Percentiles rank a stretch among this genome's conserved stretches.
phyloP scores from a whole-genome alignment of 352 stramenopile species.

The Phytophthora constricta region DNA sequence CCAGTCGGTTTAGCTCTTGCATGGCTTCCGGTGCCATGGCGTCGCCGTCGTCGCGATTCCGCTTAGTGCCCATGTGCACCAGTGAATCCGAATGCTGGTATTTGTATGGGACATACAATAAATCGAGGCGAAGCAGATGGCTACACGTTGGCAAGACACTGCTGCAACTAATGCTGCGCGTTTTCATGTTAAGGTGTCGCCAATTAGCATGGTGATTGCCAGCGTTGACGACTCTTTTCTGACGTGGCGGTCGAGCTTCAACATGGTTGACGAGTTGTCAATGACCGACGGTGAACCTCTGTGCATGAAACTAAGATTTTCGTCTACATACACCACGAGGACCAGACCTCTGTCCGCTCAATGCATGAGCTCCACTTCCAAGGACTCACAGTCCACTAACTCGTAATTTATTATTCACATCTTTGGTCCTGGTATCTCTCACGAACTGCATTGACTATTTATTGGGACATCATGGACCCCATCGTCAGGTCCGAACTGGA shows the following conservation, averaged over 20 bases:
- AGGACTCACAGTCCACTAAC: conserved; percentile 11
- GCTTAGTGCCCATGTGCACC: conserved; percentile 29
- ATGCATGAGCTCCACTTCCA: neutral
- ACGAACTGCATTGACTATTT: conserved; percentile 6
- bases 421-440: conserved; percentile 12
- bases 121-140: neutral
- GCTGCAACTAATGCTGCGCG: too few relatives aligned
- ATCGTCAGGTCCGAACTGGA: conserved; percentile 37
- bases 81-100: neutral
- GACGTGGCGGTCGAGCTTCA: too few relatives aligned
- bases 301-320: too few relatives aligned
- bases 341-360: too few relatives aligned
- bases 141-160: too few relatives aligned
- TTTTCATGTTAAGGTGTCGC: too few relatives aligned
- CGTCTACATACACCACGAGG: too few relatives aligned
- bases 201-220: too few relatives aligned
- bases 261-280: too few relatives aligned
- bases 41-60: conserved; percentile 23
- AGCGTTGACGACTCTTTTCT: too few relatives aligned
- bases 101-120: too few relatives aligned
- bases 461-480: conserved; percentile 29
- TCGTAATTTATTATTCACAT: conserved; percentile 39
- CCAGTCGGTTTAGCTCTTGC: conserved; percentile 22
- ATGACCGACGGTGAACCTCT: too few relatives aligned
- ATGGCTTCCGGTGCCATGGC: conserved; percentile 16